Percentiles rank a stretch among this genome's conserved stretches.
These are phyloP conservation scores for Pyricularia pennisetigena DNA, from an alignment of 2,329 filamentous ascomycete species.

Conservation along the genomic window DNA sequence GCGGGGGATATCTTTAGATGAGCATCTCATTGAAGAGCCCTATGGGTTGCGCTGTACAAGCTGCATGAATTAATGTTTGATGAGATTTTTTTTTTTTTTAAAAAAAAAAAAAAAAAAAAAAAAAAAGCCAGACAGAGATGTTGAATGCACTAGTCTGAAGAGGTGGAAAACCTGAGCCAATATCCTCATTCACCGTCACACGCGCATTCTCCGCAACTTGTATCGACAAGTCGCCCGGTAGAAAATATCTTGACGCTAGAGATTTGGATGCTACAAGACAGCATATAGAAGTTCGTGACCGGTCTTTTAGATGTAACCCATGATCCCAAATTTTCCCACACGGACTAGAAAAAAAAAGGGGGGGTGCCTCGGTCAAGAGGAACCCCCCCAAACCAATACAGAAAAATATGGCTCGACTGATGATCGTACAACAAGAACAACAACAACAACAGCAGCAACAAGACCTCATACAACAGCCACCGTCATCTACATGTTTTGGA, in stretches of 20 bases:
- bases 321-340: neutral
- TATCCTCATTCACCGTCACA: neutral
- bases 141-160: neutral
- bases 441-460: neutral
- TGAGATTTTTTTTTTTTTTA: neutral
- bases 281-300: neutral
- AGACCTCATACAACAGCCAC: neutral
- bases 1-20: neutral
- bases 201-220: neutral
- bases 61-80: neutral
- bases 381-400: neutral
- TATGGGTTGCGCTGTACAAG: neutral
- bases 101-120: neutral
- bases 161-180: neutral
- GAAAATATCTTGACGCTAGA: neutral
- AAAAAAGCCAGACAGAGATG: neutral
- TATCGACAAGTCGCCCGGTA: neutral
- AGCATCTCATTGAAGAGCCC: neutral
- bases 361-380: neutral
- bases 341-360: neutral
- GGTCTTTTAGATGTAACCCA: neutral
- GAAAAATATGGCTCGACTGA: neutral
- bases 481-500: slow-evolving; percentile 6
- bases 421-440: neutral
- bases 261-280: neutral